Conservation (phyloP, 306 rosid genomes). For the Glycine tomentella region DNA sequence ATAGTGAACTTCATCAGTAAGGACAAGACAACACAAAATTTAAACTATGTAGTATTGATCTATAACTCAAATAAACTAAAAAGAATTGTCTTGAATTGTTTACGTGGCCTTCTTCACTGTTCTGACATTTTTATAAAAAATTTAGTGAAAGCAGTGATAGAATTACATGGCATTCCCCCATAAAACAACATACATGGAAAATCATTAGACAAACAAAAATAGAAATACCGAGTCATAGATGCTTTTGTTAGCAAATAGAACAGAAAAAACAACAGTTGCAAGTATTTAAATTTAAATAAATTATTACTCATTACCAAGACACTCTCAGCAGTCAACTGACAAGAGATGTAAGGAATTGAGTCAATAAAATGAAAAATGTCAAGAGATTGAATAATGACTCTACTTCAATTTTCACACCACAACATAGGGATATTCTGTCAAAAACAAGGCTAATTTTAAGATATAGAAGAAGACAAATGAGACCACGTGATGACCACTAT, state of each 20-base stretch:
- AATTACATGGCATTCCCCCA: slow-evolving; percentile 20
- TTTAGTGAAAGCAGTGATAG: neutral
- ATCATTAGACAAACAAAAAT: neutral
- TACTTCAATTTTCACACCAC: slow-evolving; percentile 30
- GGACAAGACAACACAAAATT: slow-evolving; percentile 42
- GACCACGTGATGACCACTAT: neutral
- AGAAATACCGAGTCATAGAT: slow-evolving; percentile 14
- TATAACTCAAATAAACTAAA: slow-evolving; percentile 17
- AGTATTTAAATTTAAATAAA: slow-evolving; percentile 10
- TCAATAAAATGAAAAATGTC: slow-evolving; percentile 23
- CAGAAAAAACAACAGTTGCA: slow-evolving; percentile 25
- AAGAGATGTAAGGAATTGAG: slow-evolving; percentile 18
- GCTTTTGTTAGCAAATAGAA: slow-evolving; percentile 34
- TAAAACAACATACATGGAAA: neutral
- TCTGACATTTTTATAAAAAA: slow-evolving; percentile 39
- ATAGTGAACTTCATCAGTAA: slow-evolving; percentile 47
- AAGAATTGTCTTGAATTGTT: slow-evolving; percentile 21
- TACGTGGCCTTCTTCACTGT: neutral
- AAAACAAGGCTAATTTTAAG: slow-evolving; percentile 12
- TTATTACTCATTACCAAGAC: slow-evolving; percentile 25
- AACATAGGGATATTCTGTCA: neutral
- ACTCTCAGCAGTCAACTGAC: neutral
- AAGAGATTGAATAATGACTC: slow-evolving; percentile 21
- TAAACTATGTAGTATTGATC: slow-evolving; percentile 2
- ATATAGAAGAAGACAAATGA: slow-evolving; percentile 5